phyloP scores from a whole-genome alignment of 2,329 filamentous ascomycete species.

The Aquanectria penicillioides region DNA sequence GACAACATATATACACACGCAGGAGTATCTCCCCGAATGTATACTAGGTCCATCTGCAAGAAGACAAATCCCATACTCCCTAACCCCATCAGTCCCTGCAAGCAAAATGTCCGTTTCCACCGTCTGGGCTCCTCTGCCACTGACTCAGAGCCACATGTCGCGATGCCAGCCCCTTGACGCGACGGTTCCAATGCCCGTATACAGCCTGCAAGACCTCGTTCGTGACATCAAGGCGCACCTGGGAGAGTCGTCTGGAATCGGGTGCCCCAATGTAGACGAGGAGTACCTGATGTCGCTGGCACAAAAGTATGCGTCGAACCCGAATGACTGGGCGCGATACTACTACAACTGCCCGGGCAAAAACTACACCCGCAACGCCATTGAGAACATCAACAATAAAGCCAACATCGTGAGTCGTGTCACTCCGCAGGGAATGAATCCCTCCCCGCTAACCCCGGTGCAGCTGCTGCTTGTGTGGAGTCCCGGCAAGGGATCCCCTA shows the following conservation, averaged over 20 bases:
- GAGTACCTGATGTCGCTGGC: constrained; percentile 13
- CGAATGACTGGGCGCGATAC: constrained; percentile 16
- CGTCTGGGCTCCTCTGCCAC: background rate
- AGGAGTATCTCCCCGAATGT: background rate
- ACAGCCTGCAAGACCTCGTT: background rate
- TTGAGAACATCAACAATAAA: constrained; percentile 19
- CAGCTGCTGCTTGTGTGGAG: constrained; percentile 15
- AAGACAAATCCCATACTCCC: background rate
- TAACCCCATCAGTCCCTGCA: background rate
- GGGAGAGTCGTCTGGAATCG: constrained; percentile 8
- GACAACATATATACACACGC: no score
- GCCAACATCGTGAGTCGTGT: constrained; percentile 11
- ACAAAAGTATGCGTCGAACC: constrained; percentile 12
- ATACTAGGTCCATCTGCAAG: background rate
- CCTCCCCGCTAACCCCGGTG: background rate
- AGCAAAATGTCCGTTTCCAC: constrained; percentile 11
- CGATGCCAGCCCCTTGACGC: background rate
- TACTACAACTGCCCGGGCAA: constrained; percentile 20
- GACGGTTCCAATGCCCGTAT: background rate
- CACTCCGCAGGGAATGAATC: background rate
- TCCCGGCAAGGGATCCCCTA: constrained; percentile 19
- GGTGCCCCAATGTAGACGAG: constrained; percentile 4
- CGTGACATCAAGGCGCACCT: constrained; percentile 12
- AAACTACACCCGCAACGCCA: constrained; percentile 19
- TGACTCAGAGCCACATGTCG: background rate